phyloP scores from a whole-genome alignment of 441 rosid species.

The Erodium chrysanthum region DNA sequence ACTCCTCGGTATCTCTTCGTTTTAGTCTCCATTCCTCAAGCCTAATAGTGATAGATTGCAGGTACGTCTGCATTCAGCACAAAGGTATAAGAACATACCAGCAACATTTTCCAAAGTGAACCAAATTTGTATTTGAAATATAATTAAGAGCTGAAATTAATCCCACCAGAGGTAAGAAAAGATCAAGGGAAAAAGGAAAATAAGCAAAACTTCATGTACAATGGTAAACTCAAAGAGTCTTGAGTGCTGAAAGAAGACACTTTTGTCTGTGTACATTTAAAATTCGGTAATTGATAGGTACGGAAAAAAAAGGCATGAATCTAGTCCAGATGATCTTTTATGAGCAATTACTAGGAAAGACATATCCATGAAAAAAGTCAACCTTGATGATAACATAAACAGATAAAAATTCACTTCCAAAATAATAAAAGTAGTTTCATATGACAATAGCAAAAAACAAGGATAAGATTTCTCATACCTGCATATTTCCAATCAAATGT shows the following conservation, averaged over 20 bases:
- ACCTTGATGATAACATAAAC: neutral
- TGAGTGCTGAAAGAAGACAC: neutral
- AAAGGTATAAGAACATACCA: neutral
- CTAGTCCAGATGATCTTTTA: neutral
- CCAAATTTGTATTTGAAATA: neutral
- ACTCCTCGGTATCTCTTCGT: slow-evolving; percentile 88
- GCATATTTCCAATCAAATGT: slow-evolving; percentile 94
- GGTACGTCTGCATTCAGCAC: slow-evolving; percentile 45
- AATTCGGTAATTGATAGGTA: neutral
- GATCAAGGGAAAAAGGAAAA: neutral
- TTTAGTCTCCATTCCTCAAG: slow-evolving; percentile 91
- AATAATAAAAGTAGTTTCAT: neutral
- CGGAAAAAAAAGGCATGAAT: neutral
- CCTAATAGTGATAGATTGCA: slow-evolving; percentile 81
- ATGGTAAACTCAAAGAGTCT: too few species aligned
- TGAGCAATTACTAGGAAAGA: neutral
- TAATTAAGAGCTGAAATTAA: neutral
- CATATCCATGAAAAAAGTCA: neutral
- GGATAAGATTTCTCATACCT: slow-evolving; percentile 37
- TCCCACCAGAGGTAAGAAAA: neutral
- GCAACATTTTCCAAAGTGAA: neutral
- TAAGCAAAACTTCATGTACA: too few species aligned
- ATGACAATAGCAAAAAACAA: slow-evolving; percentile 10
- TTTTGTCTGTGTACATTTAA: neutral
- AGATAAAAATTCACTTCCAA: neutral